A percentile compares a stretch with the other conserved stretches of the same genome.
Evolutionary conservation across 805 yeast species (phyloP).

Genomic region (Wickerhamomyces rabaulensis): DNA sequence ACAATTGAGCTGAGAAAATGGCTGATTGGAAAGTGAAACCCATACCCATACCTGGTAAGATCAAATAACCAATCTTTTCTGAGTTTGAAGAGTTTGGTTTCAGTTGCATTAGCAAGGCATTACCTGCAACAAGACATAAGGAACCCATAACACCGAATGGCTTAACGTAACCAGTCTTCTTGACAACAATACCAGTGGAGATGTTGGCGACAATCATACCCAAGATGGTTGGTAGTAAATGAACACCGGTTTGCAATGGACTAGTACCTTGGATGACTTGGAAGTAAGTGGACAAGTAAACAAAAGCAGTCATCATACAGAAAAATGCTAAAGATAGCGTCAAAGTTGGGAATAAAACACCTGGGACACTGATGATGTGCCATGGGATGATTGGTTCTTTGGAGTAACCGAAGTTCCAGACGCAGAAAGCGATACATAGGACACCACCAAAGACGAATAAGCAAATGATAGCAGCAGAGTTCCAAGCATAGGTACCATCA

Average conservation of each 20-base stretch:
- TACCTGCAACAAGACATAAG: slow-evolving; percentile 33
- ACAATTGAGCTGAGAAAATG: slow-evolving; percentile 26
- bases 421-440: slow-evolving; percentile 27
- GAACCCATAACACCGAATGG: slow-evolving; percentile 32
- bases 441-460: slow-evolving; percentile 44
- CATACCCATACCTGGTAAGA: slow-evolving; percentile 32
- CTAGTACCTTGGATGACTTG: slow-evolving; percentile 34
- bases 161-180: slow-evolving; percentile 34
- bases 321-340: background rate
- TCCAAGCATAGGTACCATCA: slow-evolving; percentile 39
- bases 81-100: slow-evolving; percentile 25
- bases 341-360: background rate
- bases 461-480: slow-evolving; percentile 41
- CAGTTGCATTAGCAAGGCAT: slow-evolving; percentile 29
- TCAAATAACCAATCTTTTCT: slow-evolving; percentile 30
- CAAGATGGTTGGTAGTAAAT: slow-evolving; percentile 37
- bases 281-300: slow-evolving; percentile 36
- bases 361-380: background rate
- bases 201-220: slow-evolving; percentile 27
- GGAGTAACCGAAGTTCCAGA: background rate
- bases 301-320: slow-evolving; percentile 2
- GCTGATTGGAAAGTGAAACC: slow-evolving; percentile 32
- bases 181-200: slow-evolving; percentile 30
- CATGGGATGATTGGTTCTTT: background rate
- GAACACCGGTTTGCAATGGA: slow-evolving; percentile 41